Base-by-base conservation (phyloP, 148 eudicot genomes). In the Vaccinium myrtillus region DNA sequence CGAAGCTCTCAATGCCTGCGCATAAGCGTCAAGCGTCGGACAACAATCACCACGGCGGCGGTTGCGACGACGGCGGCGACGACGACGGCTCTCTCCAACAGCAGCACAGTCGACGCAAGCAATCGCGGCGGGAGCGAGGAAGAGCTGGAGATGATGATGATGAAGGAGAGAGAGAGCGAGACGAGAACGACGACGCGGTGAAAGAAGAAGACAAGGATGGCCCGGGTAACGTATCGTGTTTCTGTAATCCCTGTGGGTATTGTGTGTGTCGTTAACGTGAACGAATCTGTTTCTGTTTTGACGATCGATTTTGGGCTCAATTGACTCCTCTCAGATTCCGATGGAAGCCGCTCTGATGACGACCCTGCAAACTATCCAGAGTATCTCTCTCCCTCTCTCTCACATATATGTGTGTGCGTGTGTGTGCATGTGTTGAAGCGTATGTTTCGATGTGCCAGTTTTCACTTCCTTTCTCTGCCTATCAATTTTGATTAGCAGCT, bases 241-340 rank as follows among this genome's bases (percentile, higher is more conserved):
- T 50, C 1, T 15, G 48, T 3, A 15, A 46, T 39, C 48, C 77
- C 27, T 56, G 8, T n/a, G 67, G 27, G 46, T 53, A 6, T 53
- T 43, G 46, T 67, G 32, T 75, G 19, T 14, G 43, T 16, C n/a
- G 19, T 77, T 77, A 32, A 49, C 39, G 16, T 53, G 63, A 78
- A 51, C 18, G 81, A 78, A n/a, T 56, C 39, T 49, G 58, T 50
- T 67, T 49, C 53, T 70, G 15, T 54, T 70, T 69, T 82, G 79
- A 53, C 53, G 79, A 82, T 82, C 79, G 77, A 32, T 82, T 82
- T 16, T 65, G 61, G 21, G 55, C 19, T 56, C 55, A 63, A 54
- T 82, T n/a, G 51, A n/a, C 73, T 9, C 27, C 73, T 54, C 51
- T 74, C 84, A 82, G 84, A 82, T 82, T 82, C 84, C 69, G 84